Percentiles rank a stretch among this genome's conserved stretches.
These are phyloP conservation scores for Lepidium aucheri DNA, from an alignment of 345 rosid species.

Conservation along the genomic window DNA sequence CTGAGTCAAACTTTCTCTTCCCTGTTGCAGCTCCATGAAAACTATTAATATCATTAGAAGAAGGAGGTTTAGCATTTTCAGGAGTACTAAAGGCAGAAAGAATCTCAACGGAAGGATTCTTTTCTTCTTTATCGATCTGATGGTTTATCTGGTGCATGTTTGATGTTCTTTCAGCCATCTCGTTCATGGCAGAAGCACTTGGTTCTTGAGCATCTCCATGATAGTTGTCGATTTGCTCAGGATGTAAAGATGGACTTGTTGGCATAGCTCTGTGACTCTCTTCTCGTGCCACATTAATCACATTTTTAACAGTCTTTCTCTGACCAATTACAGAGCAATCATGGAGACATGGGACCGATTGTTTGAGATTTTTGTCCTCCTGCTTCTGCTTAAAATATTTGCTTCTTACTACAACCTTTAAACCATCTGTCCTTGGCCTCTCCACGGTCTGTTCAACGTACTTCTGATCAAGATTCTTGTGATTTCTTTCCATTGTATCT, in stretches of 20 bases:
- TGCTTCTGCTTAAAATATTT: conserved; percentile 56
- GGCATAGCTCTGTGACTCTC: background rate
- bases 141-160: conserved; percentile 10
- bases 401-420: conserved; percentile 54
- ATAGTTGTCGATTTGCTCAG: conserved; percentile 4
- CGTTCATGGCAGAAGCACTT: background rate
- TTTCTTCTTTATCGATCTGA: conserved; percentile 29
- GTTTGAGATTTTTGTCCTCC: conserved; percentile 22
- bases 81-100: conserved; percentile 18
- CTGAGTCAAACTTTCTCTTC: conserved; percentile 50
- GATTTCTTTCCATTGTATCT: conserved; percentile 15
- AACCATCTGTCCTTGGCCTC: conserved; percentile 36
- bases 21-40: conserved; percentile 19
- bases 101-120: conserved; percentile 17
- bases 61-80: conserved; percentile 19
- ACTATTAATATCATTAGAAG: conserved; percentile 20
- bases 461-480: conserved; percentile 8
- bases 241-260: conserved; percentile 7
- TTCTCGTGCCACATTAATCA: background rate
- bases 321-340: conserved; percentile 23
- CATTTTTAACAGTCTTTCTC: conserved; percentile 4
- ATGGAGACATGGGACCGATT: conserved; percentile 12
- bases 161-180: conserved; percentile 12
- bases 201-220: conserved; percentile 8
- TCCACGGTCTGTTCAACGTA: conserved; percentile 9